Evolutionary conservation across 2,329 filamentous ascomycete species (phyloP).

Genomic region (Cercospora sesami): DNA sequence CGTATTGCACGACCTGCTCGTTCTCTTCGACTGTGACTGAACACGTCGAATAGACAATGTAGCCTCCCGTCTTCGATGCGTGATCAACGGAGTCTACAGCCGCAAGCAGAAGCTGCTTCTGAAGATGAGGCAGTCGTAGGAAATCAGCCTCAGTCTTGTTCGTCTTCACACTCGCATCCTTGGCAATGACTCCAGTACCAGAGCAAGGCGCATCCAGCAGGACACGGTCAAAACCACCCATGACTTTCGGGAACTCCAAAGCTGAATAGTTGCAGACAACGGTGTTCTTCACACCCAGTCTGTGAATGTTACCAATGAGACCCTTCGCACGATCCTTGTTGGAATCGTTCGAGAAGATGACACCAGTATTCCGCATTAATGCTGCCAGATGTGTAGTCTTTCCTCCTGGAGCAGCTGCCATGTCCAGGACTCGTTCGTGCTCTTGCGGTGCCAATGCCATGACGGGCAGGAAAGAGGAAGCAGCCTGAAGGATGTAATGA

Average conservation of each 20-base stretch:
- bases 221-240: constrained; percentile 94
- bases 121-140: constrained; percentile 84
- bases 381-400: constrained; percentile 97
- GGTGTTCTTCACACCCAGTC: constrained; percentile 87
- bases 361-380: constrained; percentile 95
- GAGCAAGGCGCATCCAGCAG: constrained; percentile 94
- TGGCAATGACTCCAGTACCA: constrained; percentile 94
- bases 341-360: constrained; percentile 93
- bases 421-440: constrained; percentile 85
- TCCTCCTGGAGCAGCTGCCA: constrained; percentile 93
- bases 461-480: constrained; percentile 93
- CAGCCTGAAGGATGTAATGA: constrained; percentile 96
- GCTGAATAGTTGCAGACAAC: constrained; percentile 96
- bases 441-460: constrained; percentile 96
- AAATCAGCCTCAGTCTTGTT: constrained; percentile 98
- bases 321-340: constrained; percentile 92
- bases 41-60: constrained; percentile 95
- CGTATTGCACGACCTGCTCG: constrained; percentile 91
- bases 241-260: constrained; percentile 86
- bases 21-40: constrained; percentile 92
- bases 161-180: constrained; percentile 95
- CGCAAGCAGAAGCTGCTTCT: constrained; percentile 89
- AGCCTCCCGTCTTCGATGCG: constrained; percentile 86
- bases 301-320: constrained; percentile 97
- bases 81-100: constrained; percentile 96